Conservation (phyloP, 306 rosid genomes). For the Casuarina cunninghamiana region DNA sequence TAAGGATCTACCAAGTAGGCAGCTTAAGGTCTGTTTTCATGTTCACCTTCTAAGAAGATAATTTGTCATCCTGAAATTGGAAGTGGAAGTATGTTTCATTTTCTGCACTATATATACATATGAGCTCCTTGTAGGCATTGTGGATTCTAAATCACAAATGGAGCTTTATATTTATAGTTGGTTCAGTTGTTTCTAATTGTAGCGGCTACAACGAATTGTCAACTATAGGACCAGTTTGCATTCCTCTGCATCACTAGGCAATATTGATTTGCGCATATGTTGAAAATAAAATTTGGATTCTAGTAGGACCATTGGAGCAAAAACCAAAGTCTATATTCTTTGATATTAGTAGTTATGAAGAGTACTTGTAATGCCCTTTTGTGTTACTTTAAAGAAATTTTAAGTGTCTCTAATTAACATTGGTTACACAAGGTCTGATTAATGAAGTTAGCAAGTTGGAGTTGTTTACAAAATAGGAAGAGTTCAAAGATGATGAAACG, state of each 20-base stretch:
- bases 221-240: not conserved
- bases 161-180: not conserved
- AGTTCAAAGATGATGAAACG: not conserved
- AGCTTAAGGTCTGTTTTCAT: slow-evolving; percentile 69
- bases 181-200: not conserved
- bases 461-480: not conserved
- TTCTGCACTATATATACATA: not conserved
- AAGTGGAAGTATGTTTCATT: not conserved
- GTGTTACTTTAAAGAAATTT: too few species aligned
- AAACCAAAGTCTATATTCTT: too few species aligned
- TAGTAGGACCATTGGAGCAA: not conserved
- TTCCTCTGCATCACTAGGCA: not conserved
- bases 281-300: not conserved
- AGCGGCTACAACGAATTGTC: not conserved
- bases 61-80: slow-evolving; percentile 3
- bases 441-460: not conserved
- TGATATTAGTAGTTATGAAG: too few species aligned
- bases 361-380: too few species aligned
- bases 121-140: not conserved
- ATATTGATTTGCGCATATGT: not conserved
- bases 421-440: not conserved
- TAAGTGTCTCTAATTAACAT: slow-evolving; percentile 5
- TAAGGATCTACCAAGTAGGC: slow-evolving; percentile 88
- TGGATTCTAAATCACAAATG: not conserved
- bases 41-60: slow-evolving; percentile 3